Evolutionary conservation across 2,329 filamentous ascomycete genomes (phyloP), one percentile per base, ranked within the genome.

Genomic region (Curvularia spicifera): DNA sequence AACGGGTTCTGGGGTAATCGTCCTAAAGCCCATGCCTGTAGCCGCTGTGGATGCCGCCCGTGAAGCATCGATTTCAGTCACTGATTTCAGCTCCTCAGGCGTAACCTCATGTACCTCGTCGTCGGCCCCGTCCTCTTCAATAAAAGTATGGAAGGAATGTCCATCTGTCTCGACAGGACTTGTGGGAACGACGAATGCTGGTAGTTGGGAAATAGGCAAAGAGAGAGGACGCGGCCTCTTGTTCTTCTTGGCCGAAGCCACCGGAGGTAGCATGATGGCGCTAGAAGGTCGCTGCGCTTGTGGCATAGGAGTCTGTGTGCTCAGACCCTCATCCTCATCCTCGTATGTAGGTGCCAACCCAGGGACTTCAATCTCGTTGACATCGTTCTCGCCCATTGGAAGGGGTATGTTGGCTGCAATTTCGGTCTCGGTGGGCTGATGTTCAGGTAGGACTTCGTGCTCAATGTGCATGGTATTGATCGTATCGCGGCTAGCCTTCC

Each of bases 281-380:
- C 75, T 76, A 15, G 63, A 60, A 2, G 73, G 72, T 10, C 75
- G 67, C 47, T 64, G 63, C 1, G 63, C 57, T 8, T 61, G 67
- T 22, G 64, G 55, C 0, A 74, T 62, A 1, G 73, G 69, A 4
- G 72, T 75, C 45, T 72, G 59, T 9, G 53, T 63, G 29, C 67
- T 67, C 24, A 60, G 63, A 42, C 60, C 67, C 37, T 75, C 70
- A 2, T 54, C 60, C 18, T 79, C 80, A 5, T 80, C 80, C 51
- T 89, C 89, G 13, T 89, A 87, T 55, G 91, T 87, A 56, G 82
- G 86, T 0, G 84, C 85, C 5, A 92, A 81, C 0, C 89, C 90
- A 3, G 90, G 90, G 44, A 92, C 84, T 69, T 95, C 90, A 42
- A 96, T 95, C 72, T 96, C 91, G 45, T 89, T 84, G 7, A 94